These are phyloP conservation scores for Bullera alba DNA, from an alignment of 768 basidiomycete species.

Conservation along the genomic window DNA sequence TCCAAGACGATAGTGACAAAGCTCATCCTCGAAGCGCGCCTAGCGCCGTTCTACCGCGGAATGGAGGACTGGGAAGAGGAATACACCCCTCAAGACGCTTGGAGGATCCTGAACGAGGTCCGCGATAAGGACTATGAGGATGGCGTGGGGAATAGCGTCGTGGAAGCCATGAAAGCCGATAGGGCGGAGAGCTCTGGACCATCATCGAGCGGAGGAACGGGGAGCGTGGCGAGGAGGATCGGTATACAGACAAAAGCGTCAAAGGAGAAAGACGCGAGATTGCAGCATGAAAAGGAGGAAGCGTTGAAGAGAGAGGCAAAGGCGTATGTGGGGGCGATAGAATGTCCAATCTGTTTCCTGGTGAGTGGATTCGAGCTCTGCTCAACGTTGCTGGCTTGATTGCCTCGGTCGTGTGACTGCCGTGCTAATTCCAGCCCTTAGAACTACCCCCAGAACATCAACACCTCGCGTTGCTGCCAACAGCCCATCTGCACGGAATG, in stretches of 20 bases:
- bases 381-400: not conserved
- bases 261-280: constrained; percentile 11
- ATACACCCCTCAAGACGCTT: constrained; percentile 81
- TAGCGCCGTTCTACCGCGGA: constrained; percentile 94
- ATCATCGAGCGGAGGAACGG: not conserved
- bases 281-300: constrained; percentile 24
- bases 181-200: constrained; percentile 5
- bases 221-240: constrained; percentile 26
- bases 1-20: constrained; percentile 78
- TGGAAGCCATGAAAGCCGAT: constrained; percentile 28
- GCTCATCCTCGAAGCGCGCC: constrained; percentile 75
- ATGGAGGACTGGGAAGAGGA: constrained; percentile 83
- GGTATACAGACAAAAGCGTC: constrained; percentile 17
- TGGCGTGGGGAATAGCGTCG: constrained; percentile 34
- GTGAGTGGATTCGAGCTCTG: constrained; percentile 53
- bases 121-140: constrained; percentile 35
- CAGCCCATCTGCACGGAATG: constrained; percentile 99
- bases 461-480: constrained; percentile 94
- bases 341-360: constrained; percentile 98
- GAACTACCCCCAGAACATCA: constrained; percentile 98
- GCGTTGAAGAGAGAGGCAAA: constrained; percentile 59
- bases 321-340: constrained; percentile 74
- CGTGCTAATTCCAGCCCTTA: no score
- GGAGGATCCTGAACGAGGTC: constrained; percentile 21
- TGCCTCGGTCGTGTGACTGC: no score